phyloP scores from a whole-genome alignment of 2,329 filamentous ascomycete species.

The Ilyonectria sp. region DNA sequence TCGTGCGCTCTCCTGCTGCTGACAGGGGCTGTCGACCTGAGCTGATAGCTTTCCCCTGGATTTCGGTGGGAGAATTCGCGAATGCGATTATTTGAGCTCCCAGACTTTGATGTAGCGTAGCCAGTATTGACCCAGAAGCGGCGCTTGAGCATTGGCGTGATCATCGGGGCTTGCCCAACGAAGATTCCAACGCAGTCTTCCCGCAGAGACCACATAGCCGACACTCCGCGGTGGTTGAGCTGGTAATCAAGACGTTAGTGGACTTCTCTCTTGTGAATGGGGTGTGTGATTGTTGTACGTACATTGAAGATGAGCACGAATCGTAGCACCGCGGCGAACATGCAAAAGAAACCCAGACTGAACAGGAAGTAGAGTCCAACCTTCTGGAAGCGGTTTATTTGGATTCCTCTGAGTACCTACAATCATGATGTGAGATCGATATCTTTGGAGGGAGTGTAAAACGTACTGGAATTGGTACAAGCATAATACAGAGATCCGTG shows the following conservation, averaged over 20 bases:
- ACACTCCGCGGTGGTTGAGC: constrained; percentile 37
- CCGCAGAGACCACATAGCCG: constrained; percentile 56
- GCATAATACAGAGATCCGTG: no score
- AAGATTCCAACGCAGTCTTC: constrained; percentile 57
- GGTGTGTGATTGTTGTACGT: no score
- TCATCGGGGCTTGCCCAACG: constrained; percentile 55
- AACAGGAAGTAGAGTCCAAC: constrained; percentile 51
- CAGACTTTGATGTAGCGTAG: background rate
- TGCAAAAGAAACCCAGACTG: constrained; percentile 52
- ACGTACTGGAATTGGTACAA: no score
- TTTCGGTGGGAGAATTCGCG: background rate
- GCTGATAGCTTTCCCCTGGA: no score
- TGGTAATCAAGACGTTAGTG: constrained; percentile 5
- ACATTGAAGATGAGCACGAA: constrained; percentile 51
- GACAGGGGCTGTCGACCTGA: background rate
- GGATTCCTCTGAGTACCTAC: constrained; percentile 20
- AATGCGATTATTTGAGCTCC: no score
- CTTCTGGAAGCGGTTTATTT: constrained; percentile 49
- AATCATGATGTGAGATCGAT: no score
- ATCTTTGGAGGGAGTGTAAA: no score
- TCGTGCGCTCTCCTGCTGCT: background rate
- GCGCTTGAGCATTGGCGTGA: constrained; percentile 47
- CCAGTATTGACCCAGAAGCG: constrained; percentile 43
- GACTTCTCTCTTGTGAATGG: no score
- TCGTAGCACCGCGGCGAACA: constrained; percentile 47